Evolutionary conservation across 768 basidiomycete species (phyloP).

Genomic region (Russula sp.): DNA sequence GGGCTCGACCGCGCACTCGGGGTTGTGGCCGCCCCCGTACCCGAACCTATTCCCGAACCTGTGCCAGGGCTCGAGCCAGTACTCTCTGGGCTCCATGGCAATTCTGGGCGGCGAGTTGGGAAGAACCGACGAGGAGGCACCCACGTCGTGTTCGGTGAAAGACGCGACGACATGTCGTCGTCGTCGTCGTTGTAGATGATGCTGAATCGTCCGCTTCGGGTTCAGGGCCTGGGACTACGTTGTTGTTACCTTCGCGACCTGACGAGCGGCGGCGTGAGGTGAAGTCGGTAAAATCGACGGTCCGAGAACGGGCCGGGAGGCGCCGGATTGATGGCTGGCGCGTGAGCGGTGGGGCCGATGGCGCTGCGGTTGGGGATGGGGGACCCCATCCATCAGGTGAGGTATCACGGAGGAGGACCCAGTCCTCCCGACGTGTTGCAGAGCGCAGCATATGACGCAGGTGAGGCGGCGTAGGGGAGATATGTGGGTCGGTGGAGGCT

Average conservation of each 20-base stretch:
- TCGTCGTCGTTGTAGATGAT: constrained; percentile 2
- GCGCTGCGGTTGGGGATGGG: constrained; percentile 9
- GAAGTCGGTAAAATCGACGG: constrained; percentile 71
- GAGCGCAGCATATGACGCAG: constrained; percentile 17
- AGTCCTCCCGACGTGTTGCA: constrained; percentile 23
- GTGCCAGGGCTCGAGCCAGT: neutral
- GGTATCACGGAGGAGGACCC: constrained; percentile 21
- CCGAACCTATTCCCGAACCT: neutral
- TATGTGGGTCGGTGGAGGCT: constrained; percentile 16
- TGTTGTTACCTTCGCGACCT: constrained; percentile 37
- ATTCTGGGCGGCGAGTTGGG: constrained; percentile 26
- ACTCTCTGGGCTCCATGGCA: constrained; percentile 22
- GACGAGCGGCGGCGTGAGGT: constrained; percentile 60
- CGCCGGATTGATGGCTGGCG: constrained; percentile 65
- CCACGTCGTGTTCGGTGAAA: constrained; percentile 17
- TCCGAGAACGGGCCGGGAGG: constrained; percentile 45
- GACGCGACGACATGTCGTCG: constrained; percentile 5
- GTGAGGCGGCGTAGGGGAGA: constrained; percentile 17
- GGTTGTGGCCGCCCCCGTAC: neutral
- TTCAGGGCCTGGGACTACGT: constrained; percentile 3
- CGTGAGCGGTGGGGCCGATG: constrained; percentile 38
- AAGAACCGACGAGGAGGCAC: constrained; percentile 26
- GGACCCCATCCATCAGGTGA: constrained; percentile 25
- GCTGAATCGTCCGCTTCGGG: constrained; percentile 25
- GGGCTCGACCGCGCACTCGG: constrained; percentile 14